Percentiles rank a stretch among this genome's conserved stretches.
Evolutionary conservation across 1,284 basidiomycete species (phyloP).

Genomic region (Jaminaea rosea): DNA sequence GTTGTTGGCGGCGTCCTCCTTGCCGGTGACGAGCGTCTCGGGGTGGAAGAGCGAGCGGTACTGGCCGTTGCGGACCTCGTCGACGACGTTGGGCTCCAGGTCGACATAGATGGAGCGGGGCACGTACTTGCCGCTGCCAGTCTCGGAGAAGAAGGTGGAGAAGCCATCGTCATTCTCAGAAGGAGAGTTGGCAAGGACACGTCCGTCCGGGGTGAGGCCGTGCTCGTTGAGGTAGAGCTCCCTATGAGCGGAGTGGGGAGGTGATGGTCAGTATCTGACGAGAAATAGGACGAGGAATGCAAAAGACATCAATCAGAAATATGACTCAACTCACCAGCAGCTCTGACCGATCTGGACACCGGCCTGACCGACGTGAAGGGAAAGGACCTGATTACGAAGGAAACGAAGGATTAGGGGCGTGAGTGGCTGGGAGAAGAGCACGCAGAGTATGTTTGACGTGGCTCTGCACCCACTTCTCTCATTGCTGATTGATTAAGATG

Average conservation of each 20-base stretch:
- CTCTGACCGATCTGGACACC: slow-evolving; percentile 64
- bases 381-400: slow-evolving; percentile 61
- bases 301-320: background rate
- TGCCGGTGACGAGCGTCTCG: slow-evolving; percentile 95
- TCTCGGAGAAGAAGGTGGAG: slow-evolving; percentile 66
- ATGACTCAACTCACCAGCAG: slow-evolving; percentile 55
- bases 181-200: slow-evolving; percentile 56
- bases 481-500: background rate
- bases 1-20: slow-evolving; percentile 99
- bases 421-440: background rate
- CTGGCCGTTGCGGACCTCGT: slow-evolving; percentile 87
- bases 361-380: slow-evolving; percentile 86
- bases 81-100: slow-evolving; percentile 89
- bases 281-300: background rate
- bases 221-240: slow-evolving; percentile 92
- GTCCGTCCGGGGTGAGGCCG: slow-evolving; percentile 57
- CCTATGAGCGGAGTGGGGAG: background rate
- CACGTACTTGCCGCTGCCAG: slow-evolving; percentile 62
- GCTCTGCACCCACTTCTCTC: slow-evolving; percentile 1
- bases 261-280: background rate
- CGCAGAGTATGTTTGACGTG: background rate
- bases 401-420: background rate
- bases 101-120: slow-evolving; percentile 94
- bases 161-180: slow-evolving; percentile 78
- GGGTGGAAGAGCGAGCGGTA: slow-evolving; percentile 97